These are phyloP conservation scores for Durotheca rogersii DNA, from an alignment of 495 filamentous ascomycete genomes.

Conservation along the genomic window DNA sequence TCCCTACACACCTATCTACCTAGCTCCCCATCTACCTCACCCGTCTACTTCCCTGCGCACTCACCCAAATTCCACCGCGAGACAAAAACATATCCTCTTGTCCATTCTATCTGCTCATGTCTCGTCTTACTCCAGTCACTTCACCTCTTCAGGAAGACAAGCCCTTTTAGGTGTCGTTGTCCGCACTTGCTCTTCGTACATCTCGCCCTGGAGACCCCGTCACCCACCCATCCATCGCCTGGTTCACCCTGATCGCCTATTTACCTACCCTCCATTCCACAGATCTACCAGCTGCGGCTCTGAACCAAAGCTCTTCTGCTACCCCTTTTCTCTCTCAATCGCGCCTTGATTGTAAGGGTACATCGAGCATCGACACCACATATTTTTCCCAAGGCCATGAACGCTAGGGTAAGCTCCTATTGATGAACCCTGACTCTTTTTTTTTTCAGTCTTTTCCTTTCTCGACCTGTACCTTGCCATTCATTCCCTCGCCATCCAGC, in stretches of 20 bases:
- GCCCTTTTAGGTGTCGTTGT: too few relatives aligned
- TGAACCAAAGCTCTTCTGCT: constrained; percentile 8
- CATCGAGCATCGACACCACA: constrained; percentile 6
- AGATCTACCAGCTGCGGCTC: constrained; percentile 5
- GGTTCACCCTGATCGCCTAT: neutral
- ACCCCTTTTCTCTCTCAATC: constrained; percentile 8
- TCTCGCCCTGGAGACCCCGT: neutral
- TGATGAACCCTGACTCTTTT: neutral
- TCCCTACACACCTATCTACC: too few relatives aligned
- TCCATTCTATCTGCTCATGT: neutral
- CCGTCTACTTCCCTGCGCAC: too few relatives aligned
- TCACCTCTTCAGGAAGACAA: too few relatives aligned
- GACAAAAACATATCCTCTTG: neutral
- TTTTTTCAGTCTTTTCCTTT: constrained; percentile 16
- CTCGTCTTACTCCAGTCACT: neutral
- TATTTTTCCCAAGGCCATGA: constrained; percentile 31
- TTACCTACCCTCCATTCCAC: neutral
- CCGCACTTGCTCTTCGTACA: neutral
- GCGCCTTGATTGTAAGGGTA: constrained; percentile 4
- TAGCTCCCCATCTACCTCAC: too few relatives aligned
- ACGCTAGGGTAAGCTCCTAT: constrained; percentile 39
- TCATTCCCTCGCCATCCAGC: neutral
- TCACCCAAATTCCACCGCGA: too few relatives aligned
- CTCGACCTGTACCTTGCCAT: constrained; percentile 14
- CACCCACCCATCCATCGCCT: neutral